These are phyloP conservation scores for Nicotiana tabacum DNA, from an alignment of 257 asterid species.

Conservation along the genomic window DNA sequence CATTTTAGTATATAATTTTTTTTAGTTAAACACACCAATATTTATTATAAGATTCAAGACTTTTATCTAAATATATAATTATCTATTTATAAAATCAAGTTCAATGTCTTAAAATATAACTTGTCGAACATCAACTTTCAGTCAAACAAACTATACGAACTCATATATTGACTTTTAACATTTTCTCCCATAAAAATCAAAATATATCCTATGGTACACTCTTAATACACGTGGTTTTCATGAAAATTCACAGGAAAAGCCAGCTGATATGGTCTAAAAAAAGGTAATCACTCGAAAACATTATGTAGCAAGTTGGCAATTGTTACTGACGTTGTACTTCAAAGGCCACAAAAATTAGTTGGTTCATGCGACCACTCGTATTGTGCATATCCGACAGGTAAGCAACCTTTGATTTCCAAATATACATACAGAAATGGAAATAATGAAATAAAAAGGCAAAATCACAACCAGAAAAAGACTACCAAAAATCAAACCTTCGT, in stretches of 20 bases:
- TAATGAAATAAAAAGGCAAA: not conserved
- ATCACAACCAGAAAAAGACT: not conserved
- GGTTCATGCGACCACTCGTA: not conserved
- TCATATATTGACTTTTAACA: not conserved
- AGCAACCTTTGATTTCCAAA: not conserved
- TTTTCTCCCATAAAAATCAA: not conserved
- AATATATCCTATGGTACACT: not conserved
- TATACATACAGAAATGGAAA: slow-evolving; percentile 1
- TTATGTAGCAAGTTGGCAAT: not conserved
- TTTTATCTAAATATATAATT: too few species aligned
- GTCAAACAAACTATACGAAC: too few species aligned
- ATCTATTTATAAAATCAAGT: too few species aligned
- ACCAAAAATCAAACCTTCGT: not conserved
- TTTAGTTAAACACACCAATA: too few species aligned
- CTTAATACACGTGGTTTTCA: not conserved
- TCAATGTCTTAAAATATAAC: too few species aligned
- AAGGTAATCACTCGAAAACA: not conserved
- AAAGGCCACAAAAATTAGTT: not conserved
- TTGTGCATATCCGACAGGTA: slow-evolving; percentile 32
- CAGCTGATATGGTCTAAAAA: not conserved
- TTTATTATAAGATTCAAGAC: too few species aligned
- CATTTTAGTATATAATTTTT: too few species aligned
- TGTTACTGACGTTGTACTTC: slow-evolving; percentile 2
- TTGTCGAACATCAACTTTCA: too few species aligned
- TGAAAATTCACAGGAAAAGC: not conserved